Evolutionary conservation across 306 rosid genomes (phyloP).

Genomic region (Vicia faba): DNA sequence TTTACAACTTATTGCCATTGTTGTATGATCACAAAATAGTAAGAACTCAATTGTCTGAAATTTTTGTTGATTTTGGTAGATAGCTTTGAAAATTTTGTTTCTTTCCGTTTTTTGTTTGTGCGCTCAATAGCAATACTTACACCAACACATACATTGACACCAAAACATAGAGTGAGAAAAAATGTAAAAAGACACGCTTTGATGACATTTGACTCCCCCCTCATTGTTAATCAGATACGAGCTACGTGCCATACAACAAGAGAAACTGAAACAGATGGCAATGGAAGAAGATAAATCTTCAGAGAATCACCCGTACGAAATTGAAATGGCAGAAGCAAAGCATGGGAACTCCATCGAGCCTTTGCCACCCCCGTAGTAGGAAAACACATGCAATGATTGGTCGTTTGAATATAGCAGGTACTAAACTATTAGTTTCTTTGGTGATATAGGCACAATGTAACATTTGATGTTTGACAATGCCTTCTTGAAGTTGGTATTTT

Average conservation of each 20-base stretch:
- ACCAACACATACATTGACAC: background rate
- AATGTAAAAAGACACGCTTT: constrained; percentile 3
- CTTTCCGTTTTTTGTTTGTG: background rate
- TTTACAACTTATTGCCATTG: constrained; percentile 17
- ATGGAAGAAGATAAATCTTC: constrained; percentile 57
- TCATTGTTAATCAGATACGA: constrained; percentile 64
- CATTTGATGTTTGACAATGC: constrained; percentile 10
- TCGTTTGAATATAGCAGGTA: constrained; percentile 32
- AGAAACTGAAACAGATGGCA: constrained; percentile 61
- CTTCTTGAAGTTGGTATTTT: constrained; percentile 17
- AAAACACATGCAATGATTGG: constrained; percentile 20
- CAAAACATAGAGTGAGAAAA: constrained; percentile 6
- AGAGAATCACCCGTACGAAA: constrained; percentile 53
- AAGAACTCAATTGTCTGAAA: background rate
- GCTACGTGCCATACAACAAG: constrained; percentile 62
- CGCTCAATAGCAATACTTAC: constrained; percentile 22
- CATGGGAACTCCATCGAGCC: constrained; percentile 40
- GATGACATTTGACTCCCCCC: constrained; percentile 24
- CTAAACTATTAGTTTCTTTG: constrained; percentile 9
- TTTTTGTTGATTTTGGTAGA: background rate
- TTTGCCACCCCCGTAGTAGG: constrained; percentile 44
- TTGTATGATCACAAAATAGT: constrained; percentile 18
- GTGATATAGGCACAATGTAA: background rate
- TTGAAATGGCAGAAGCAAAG: constrained; percentile 82
- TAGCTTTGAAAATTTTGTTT: constrained; percentile 13